phyloP scores from a whole-genome alignment of 2,329 filamentous ascomycete species.

The Akanthomyces uredinophilus region DNA sequence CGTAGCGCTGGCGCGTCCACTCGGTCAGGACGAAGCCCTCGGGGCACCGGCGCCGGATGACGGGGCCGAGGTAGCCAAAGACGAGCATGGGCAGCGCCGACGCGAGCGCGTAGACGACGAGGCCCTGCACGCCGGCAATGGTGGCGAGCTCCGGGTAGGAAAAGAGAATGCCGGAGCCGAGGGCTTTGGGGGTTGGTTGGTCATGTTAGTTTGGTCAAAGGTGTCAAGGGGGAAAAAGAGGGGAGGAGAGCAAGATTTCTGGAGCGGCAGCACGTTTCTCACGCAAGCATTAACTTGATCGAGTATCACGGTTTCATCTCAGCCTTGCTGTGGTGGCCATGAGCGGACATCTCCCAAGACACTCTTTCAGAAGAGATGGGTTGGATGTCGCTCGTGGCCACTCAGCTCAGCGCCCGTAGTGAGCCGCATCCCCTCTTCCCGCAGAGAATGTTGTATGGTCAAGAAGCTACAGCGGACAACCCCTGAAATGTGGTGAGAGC shows the following conservation, averaged over 20 bases:
- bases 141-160: slow-evolving; percentile 77
- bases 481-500: neutral
- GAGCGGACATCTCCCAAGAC: slow-evolving; percentile 34
- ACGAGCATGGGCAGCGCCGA: slow-evolving; percentile 67
- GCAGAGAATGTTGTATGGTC: slow-evolving; percentile 13
- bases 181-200: slow-evolving; percentile 61
- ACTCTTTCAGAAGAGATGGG: slow-evolving; percentile 27
- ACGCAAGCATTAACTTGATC: slow-evolving; percentile 99
- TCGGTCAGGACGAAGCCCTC: slow-evolving; percentile 81
- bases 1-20: slow-evolving; percentile 78
- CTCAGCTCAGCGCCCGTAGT: slow-evolving; percentile 79
- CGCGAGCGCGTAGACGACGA: slow-evolving; percentile 69
- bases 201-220: slow-evolving; percentile 36
- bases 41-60: slow-evolving; percentile 74
- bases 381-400: slow-evolving; percentile 45
- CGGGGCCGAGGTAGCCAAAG: slow-evolving; percentile 69
- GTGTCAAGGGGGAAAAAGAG: slow-evolving; percentile 4
- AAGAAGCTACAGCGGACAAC: neutral
- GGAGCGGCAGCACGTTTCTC: slow-evolving; percentile 94
- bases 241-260: slow-evolving; percentile 28
- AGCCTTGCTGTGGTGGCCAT: slow-evolving; percentile 58
- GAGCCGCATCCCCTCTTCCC: slow-evolving; percentile 54
- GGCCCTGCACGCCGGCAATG: slow-evolving; percentile 71
- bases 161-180: slow-evolving; percentile 80
- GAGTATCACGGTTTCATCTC: slow-evolving; percentile 96